A percentile compares a stretch with the other conserved stretches of the same genome.
phyloP scores from a whole-genome alignment of 139 green algal species.

The Chlorella sp. region DNA sequence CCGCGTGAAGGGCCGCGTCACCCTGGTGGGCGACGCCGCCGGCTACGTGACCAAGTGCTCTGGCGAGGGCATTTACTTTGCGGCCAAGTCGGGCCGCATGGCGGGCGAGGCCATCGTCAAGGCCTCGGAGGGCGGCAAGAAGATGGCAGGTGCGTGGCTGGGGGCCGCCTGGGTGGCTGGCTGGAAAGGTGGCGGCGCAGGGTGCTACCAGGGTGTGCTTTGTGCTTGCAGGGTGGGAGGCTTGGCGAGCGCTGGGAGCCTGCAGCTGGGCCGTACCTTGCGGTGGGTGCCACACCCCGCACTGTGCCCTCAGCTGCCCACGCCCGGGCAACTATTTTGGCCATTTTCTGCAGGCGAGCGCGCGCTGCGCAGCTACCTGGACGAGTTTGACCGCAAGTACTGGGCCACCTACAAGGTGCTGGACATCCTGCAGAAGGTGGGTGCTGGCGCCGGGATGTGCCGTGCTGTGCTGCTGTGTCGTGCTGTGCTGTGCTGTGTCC shows the following conservation, averaged over 20 bases:
- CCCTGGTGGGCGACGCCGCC: conserved; percentile 96
- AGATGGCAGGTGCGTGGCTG: conserved; percentile 63
- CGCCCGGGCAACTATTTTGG: no score
- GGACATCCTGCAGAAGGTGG: conserved; percentile 99
- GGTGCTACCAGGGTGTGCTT: not conserved
- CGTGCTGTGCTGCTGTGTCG: conserved; percentile 1
- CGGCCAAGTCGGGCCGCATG: conserved; percentile 98
- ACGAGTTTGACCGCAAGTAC: conserved; percentile 99
- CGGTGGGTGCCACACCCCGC: no score
- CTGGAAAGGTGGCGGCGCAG: not conserved
- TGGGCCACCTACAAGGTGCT: conserved; percentile 99
- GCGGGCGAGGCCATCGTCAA: conserved; percentile 95
- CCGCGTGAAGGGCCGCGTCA: conserved; percentile 78
- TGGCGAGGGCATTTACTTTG: conserved; percentile 99
- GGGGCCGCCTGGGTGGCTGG: not conserved
- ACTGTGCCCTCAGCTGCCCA: not conserved
- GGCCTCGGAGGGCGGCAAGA: conserved; percentile 74
- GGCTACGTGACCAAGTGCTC: conserved; percentile 98
- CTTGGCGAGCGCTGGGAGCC: not conserved
- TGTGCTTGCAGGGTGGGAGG: not conserved
- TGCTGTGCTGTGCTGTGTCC: no score
- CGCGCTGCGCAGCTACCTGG: conserved; percentile 92
- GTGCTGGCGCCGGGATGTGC: conserved; percentile 45
- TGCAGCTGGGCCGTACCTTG: no score
- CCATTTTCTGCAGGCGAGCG: conserved; percentile 68